phyloP scores from a whole-genome alignment of 306 rosid genomes.

The Cucumis sativus region DNA sequence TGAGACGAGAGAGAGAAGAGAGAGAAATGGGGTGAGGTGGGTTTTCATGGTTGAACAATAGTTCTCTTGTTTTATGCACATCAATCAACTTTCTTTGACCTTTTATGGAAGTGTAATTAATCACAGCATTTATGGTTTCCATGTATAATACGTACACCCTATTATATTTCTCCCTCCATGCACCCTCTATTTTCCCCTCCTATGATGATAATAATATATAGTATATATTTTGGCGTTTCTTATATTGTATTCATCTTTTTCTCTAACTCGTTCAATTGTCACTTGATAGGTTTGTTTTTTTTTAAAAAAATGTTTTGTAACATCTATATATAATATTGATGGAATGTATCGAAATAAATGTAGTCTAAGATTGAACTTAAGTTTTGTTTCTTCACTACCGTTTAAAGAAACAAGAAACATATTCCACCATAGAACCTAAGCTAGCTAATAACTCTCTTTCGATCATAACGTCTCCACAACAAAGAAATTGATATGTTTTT shows the following conservation, averaged over 20 bases:
- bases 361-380: no score
- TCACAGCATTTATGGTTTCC: slow-evolving; percentile 7
- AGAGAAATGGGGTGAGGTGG: background rate
- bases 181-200: background rate
- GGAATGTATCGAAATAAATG: no score
- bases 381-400: no score
- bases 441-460: background rate
- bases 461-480: background rate
- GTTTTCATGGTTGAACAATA: background rate
- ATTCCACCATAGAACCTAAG: background rate
- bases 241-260: no score
- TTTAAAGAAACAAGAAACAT: background rate
- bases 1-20: background rate
- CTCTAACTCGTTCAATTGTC: no score
- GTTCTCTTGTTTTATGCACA: background rate
- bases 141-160: slow-evolving; percentile 6
- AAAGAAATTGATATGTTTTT: no score
- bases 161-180: slow-evolving; percentile 4
- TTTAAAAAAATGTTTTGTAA: no score
- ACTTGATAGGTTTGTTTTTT: no score
- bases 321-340: no score
- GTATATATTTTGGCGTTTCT: no score
- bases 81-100: slow-evolving; percentile 11
- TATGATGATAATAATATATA: no score
- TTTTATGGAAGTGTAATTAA: slow-evolving; percentile 9